Conservation (phyloP, 129 eudicot species). For the Centella asiatica region DNA sequence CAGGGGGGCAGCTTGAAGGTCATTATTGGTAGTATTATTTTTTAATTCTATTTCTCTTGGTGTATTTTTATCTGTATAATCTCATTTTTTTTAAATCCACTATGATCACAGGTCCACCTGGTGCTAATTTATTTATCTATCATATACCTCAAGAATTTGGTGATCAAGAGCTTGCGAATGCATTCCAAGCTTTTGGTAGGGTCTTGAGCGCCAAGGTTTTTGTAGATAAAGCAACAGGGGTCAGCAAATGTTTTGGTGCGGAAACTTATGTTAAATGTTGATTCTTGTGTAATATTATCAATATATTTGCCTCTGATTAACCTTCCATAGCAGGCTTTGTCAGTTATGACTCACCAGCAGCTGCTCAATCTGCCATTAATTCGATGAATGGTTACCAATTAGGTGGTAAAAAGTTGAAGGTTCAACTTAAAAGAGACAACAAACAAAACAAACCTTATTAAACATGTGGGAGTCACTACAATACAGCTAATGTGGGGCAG, state of each 20-base stretch:
- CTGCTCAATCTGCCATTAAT: constrained; percentile 86
- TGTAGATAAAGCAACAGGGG: constrained; percentile 87
- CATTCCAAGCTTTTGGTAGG: constrained; percentile 73
- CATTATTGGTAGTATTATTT: neutral
- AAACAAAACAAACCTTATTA: constrained; percentile 57
- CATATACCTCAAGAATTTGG: constrained; percentile 96
- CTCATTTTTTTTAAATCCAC: neutral
- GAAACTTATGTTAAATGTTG: constrained; percentile 2
- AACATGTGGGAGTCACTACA: constrained; percentile 30
- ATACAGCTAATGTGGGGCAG: constrained; percentile 29
- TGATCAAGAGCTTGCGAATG: constrained; percentile 82
- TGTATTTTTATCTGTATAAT: neutral
- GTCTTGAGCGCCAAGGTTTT: constrained; percentile 89
- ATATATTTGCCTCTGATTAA: constrained; percentile 14
- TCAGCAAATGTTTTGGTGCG: constrained; percentile 92
- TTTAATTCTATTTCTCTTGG: neutral
- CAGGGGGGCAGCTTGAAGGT: constrained; percentile 90
- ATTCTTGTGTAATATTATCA: neutral
- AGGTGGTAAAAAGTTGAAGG: constrained; percentile 96
- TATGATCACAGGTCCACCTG: constrained; percentile 72
- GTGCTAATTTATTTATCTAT: constrained; percentile 88
- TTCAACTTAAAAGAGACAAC: constrained; percentile 92
- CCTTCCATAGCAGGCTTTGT: constrained; percentile 62
- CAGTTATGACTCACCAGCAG: constrained; percentile 74
- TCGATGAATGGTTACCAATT: constrained; percentile 86